Percentiles rank a stretch among this genome's conserved stretches.
These are phyloP conservation scores for Umbilicaria muhlenbergii DNA, from an alignment of 495 filamentous ascomycete species.

Conservation along the genomic window DNA sequence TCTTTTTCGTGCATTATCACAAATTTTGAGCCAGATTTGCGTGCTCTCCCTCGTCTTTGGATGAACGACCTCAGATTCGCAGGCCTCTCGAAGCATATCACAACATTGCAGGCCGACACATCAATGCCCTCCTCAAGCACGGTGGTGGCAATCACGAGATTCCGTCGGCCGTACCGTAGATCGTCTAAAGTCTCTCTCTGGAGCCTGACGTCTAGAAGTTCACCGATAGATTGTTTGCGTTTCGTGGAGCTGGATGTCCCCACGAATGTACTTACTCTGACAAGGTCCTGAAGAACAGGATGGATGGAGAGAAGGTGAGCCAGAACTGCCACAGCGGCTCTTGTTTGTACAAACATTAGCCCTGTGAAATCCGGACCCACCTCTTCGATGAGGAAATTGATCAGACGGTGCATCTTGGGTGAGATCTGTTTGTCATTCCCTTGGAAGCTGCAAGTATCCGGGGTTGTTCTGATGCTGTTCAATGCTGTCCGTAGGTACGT, in stretches of 20 bases:
- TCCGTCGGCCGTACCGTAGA: slow-evolving; percentile 52
- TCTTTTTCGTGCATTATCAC: slow-evolving; percentile 40
- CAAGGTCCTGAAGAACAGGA: slow-evolving; percentile 37
- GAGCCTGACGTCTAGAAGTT: slow-evolving; percentile 38
- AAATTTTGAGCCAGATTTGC: slow-evolving; percentile 55
- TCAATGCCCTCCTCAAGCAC: slow-evolving; percentile 91
- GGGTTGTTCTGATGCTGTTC: background rate
- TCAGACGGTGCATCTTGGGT: slow-evolving; percentile 35
- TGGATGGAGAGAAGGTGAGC: slow-evolving; percentile 48
- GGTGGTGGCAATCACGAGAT: slow-evolving; percentile 69
- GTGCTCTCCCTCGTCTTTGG: slow-evolving; percentile 72
- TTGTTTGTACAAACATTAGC: slow-evolving; percentile 64
- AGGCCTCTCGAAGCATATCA: slow-evolving; percentile 73
- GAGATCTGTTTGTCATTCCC: slow-evolving; percentile 21
- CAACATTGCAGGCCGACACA: slow-evolving; percentile 67
- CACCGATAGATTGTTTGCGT: slow-evolving; percentile 37
- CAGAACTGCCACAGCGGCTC: slow-evolving; percentile 54
- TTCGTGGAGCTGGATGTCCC: slow-evolving; percentile 44
- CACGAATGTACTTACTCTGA: slow-evolving; percentile 50
- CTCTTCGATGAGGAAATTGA: slow-evolving; percentile 34
- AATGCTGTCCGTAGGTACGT: slow-evolving; percentile 33
- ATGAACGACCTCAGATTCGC: slow-evolving; percentile 72
- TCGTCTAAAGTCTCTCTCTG: slow-evolving; percentile 47
- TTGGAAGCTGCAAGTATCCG: background rate
- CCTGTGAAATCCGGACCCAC: slow-evolving; percentile 38